Percentiles rank a stretch among this genome's conserved stretches.
Evolutionary conservation across 495 filamentous ascomycete species (phyloP).

Genomic region (Trypethelium eluteriae): DNA sequence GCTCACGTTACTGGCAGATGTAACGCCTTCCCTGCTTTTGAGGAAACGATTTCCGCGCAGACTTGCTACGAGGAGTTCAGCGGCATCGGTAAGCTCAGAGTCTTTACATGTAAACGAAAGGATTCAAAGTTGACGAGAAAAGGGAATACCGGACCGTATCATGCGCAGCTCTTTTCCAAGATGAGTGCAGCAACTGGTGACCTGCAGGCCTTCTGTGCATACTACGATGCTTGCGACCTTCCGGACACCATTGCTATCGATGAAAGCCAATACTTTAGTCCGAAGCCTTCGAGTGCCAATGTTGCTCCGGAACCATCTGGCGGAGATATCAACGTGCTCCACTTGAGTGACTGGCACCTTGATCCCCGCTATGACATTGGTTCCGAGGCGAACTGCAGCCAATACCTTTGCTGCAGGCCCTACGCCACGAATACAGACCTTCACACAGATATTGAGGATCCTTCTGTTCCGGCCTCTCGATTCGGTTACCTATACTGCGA

Average conservation of each 20-base stretch:
- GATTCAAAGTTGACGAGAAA: conserved; percentile 7
- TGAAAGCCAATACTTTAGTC: conserved; percentile 23
- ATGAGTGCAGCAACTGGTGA: conserved; percentile 25
- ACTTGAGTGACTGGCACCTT: conserved; percentile 20
- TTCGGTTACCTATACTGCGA: conserved; percentile 29
- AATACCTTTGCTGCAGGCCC: conserved; percentile 19
- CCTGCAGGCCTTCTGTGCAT: conserved; percentile 25
- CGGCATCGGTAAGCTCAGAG: conserved; percentile 10
- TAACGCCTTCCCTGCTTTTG: conserved; percentile 14
- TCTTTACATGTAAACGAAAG: not conserved
- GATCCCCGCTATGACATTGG: conserved; percentile 22
- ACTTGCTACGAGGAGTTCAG: conserved; percentile 21
- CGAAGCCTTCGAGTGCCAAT: conserved; percentile 16
- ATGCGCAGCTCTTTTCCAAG: conserved; percentile 25
- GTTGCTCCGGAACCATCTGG: conserved; percentile 15
- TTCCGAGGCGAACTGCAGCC: conserved; percentile 19
- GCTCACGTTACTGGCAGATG: conserved; percentile 11
- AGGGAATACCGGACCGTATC: conserved; percentile 26
- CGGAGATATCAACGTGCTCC: conserved; percentile 16
- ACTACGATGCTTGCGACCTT: conserved; percentile 24
- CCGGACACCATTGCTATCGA: conserved; percentile 24
- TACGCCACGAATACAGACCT: conserved; percentile 24
- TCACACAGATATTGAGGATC: conserved; percentile 23
- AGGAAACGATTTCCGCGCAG: conserved; percentile 17
- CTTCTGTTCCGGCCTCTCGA: conserved; percentile 27